Base-by-base conservation (phyloP, 495 filamentous ascomycete genomes). In the Chlorociboria aeruginascens region DNA sequence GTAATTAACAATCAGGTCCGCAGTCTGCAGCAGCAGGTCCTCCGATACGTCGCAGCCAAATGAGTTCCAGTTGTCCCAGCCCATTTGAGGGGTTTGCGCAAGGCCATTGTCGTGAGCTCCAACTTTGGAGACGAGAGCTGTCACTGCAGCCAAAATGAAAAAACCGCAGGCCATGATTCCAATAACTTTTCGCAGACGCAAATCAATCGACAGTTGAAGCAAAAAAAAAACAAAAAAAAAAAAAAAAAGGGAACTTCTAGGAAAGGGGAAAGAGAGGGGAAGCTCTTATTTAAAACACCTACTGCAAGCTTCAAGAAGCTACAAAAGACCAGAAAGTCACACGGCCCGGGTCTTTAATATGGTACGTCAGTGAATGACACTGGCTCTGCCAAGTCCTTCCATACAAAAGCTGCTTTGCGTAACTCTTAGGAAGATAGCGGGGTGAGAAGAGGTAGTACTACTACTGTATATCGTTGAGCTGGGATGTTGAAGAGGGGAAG, bases 31-130 rank as follows among this genome's bases (percentile, higher is more conserved):
- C 20, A 78, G 59, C 16, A 76, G 53, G 6, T 61, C 66, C 50
- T 74, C 74, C 29, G 64, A 68, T 50, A 78, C 64, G 36, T 66
- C 50, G 50, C 76, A 78, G 11, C 61, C 68, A 45, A 74, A 73
- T 7, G 71, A 66, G 56, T 79, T 79, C 74, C 76, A 78, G 34
- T 74, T 61, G 46, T 60, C 48, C 57, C 54, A 60, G 28, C 54
- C 54, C 54, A 60, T 57, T 34, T 55, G 58, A 33, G 58, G 58
- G 0, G 58, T 61, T 28, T 48, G 39, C 14, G 58, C 58, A 16
- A 61, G 48, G 6, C 58, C 58, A 53, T 61, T 61, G 30, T 61
- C 45, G 2, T 51, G 40, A 14, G 53, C 56, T 20, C 35, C 25
- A n/a, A 20, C 54, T 40, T 20, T 36, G 3, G 45, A 39, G 16